Base-by-base conservation (phyloP, 2,329 filamentous ascomycete species). In the Talaromyces sp. region DNA sequence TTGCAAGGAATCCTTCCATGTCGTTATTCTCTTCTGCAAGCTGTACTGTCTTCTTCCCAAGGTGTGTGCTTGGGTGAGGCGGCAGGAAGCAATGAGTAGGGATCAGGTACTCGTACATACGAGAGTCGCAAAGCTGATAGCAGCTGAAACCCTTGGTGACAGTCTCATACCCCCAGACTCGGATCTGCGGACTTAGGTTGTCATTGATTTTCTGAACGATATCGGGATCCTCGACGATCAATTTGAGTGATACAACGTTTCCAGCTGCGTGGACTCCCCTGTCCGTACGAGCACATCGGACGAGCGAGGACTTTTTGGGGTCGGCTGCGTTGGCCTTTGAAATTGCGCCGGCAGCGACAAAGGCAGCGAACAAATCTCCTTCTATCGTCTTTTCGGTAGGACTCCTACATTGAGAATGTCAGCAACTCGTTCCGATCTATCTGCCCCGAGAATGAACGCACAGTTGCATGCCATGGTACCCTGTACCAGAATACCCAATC, bases 381-480 rank as follows among this genome's bases (percentile, higher is more conserved):
- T 99, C 95, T 69, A 99, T 98, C 0, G 94, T 99, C 81, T 93
- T 93, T 75, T 97, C 89, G 69, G 88, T 80, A 19, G 79, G 75
- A 69, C 82, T 84, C 74, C 79, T 82, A 61, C 10, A 59, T 2
- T 8, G 11, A 25, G 8, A 5, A 31, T 22, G 27, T 65, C 17
- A 61, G 58, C 29, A 49, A 27, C 6, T 8, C 5, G 31, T 36
- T 5, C 3, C 6, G 19, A 38, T 1, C 8, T 27, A 10, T 13
- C n/a, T 3, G 22, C 19, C 29, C 25, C 11, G 5, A 38, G 2
- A 56, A 34, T 38, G 13, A 58, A 64, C 77, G 62, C 71, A 82
- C 79, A 99, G 91, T 80, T 99, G 95, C 89, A 99, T 96, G 73
- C 95, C 95, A 80, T 92, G 93, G 83, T 99, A 99, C 17, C 95